Evolutionary conservation across 139 green algal species (phyloP).

Genomic region (Coelastrella sp.): DNA sequence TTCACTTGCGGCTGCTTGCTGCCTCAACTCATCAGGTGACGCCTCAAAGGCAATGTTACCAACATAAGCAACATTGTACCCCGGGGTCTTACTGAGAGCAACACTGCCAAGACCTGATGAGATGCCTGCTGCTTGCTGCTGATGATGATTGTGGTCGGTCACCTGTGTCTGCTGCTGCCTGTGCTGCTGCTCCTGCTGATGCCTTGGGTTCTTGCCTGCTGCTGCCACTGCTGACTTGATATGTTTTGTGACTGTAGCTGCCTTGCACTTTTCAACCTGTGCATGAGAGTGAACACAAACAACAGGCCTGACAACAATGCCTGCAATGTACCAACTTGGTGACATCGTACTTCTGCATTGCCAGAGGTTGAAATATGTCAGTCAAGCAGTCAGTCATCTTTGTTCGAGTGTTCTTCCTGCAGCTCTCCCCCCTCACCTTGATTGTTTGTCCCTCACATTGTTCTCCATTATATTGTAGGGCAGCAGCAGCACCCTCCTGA

Average conservation of each 20-base stretch:
- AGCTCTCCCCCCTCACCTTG: too few relatives aligned
- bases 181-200: conserved; percentile 24
- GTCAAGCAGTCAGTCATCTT: too few relatives aligned
- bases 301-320: neutral
- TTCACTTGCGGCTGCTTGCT: too few relatives aligned
- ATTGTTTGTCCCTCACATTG: conserved; percentile 59
- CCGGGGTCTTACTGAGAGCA: conserved; percentile 61
- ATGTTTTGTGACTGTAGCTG: neutral
- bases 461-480: conserved; percentile 83
- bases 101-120: neutral
- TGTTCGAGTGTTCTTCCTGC: too few relatives aligned
- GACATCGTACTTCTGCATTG: too few relatives aligned
- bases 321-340: neutral
- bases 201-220: neutral
- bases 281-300: neutral
- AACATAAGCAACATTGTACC: conserved; percentile 86
- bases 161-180: neutral
- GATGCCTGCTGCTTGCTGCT: neutral
- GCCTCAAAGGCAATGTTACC: conserved; percentile 87
- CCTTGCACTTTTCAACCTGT: conserved; percentile 71
- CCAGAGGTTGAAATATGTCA: too few relatives aligned
- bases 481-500: conserved; percentile 75
- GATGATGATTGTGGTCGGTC: neutral
- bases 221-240: conserved; percentile 13
- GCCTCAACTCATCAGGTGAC: conserved; percentile 59